Evolutionary conservation across 495 filamentous ascomycete genomes (phyloP).

Genomic region (Articulospora tetracladia): DNA sequence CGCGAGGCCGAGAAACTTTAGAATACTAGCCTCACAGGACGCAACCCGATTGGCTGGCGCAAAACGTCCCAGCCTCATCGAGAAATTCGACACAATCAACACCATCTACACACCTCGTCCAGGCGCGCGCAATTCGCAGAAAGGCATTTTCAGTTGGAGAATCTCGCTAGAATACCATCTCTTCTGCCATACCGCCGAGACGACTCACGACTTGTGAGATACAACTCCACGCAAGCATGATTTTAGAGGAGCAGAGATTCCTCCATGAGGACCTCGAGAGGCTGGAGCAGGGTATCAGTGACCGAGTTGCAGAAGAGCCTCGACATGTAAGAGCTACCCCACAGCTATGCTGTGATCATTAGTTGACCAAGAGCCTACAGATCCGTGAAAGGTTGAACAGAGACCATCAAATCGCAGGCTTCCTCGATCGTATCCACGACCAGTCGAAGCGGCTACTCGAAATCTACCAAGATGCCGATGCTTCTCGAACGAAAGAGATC

Average conservation of each 20-base stretch:
- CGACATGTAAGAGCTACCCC: slow-evolving; percentile 59
- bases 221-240: slow-evolving; percentile 46
- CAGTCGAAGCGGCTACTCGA: slow-evolving; percentile 78
- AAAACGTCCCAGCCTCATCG: slow-evolving; percentile 9
- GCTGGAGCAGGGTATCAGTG: slow-evolving; percentile 87
- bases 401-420: slow-evolving; percentile 87
- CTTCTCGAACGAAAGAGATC: slow-evolving; percentile 68
- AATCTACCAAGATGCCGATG: slow-evolving; percentile 79
- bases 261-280: slow-evolving; percentile 95
- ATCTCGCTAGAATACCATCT: too few species aligned
- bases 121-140: too few species aligned
- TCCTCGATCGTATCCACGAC: slow-evolving; percentile 78
- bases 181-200: too few species aligned
- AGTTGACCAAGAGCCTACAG: slow-evolving; percentile 41
- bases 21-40: slow-evolving; percentile 7
- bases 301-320: slow-evolving; percentile 82
- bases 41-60: slow-evolving; percentile 11
- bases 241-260: slow-evolving; percentile 88
- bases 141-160: too few species aligned
- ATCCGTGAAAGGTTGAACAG: slow-evolving; percentile 79
- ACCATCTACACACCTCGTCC: background rate
- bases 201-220: too few species aligned
- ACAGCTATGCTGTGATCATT: background rate
- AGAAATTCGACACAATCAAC: background rate
- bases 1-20: background rate